These are phyloP conservation scores for Metschnikowia proteae DNA, from an alignment of 805 yeast species.

Conservation along the genomic window DNA sequence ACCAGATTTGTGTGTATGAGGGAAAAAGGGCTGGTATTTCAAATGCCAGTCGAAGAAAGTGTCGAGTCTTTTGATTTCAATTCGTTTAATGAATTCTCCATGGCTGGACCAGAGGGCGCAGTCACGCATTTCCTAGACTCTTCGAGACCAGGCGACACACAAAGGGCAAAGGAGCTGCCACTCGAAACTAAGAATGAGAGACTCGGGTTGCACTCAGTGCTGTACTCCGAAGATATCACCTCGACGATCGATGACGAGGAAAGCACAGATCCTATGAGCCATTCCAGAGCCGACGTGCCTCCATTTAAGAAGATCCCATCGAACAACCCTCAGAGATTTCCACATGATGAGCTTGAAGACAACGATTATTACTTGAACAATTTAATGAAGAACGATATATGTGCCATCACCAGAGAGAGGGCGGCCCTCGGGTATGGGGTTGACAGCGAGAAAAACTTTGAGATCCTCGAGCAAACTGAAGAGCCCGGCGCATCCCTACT, in stretches of 20 bases:
- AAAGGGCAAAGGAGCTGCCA: neutral
- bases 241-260: conserved; percentile 33
- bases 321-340: neutral
- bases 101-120: conserved; percentile 58
- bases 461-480: conserved; percentile 51
- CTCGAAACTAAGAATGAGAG: neutral
- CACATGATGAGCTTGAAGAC: conserved; percentile 9
- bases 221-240: conserved; percentile 24
- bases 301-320: conserved; percentile 5
- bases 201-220: neutral
- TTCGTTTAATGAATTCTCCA: conserved; percentile 61
- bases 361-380: conserved; percentile 25
- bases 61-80: conserved; percentile 61
- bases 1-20: conserved; percentile 81
- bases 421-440: conserved; percentile 72
- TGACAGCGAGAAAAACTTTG: conserved; percentile 61
- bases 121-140: conserved; percentile 41
- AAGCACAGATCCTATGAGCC: conserved; percentile 14
- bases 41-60: conserved; percentile 70
- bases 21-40: conserved; percentile 82
- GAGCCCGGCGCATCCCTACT: conserved; percentile 48
- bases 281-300: neutral
- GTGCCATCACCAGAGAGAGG: conserved; percentile 65
- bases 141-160: neutral
- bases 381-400: conserved; percentile 67